Evolutionary conservation across 768 basidiomycete genomes (phyloP), one percentile per base, ranked within the genome.

Genomic region (Rhizopogon sp.): DNA sequence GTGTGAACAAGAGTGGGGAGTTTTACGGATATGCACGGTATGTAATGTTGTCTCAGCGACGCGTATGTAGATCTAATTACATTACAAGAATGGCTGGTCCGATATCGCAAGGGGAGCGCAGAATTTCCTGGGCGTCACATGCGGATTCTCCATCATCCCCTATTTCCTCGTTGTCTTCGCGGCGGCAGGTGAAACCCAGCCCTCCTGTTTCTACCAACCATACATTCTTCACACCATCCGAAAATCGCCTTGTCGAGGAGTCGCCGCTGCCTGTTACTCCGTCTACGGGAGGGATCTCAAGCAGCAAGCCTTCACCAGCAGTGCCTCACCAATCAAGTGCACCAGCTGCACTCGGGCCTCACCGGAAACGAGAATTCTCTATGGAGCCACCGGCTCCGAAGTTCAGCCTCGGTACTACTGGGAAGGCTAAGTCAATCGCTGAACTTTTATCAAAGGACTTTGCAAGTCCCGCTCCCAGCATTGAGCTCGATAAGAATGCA

Each of bases 1-100:
- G 93, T 37, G 96, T 90, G 16, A 98, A 98, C 72, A 92, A 88
- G 67, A 89, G 88, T 54, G 93, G 96, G 37, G 92, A 93, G 68
- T 98, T 97, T 66, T 97, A 88, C 63, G 95, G 95, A 20, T 95
- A 91, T 66, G 94, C 92, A 10, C 83, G 80, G 85, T 93, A 70
- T 57, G 75, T 71, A 31, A 14, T 25, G 16, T 37, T 20, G 6
- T 51, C 17, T 43, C 14, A 17, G 22, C 13, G 44, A 42, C 35
- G 47, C 44, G 31, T 28, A 20, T 39, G 9, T 64, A 57, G 35
- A 62, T 35, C 2, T 13, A 6, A 6, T 42, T 52, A 20, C 43
- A 29, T 10, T 1, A 28, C 39, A 62, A 90, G 90, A 64, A 93
- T 93, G 91, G 70, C 76, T 8, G 81, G 88, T 6, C 79, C 83